Conservation (phyloP, 2,329 filamentous ascomycete genomes). For the Microcyclospora pomicola region DNA sequence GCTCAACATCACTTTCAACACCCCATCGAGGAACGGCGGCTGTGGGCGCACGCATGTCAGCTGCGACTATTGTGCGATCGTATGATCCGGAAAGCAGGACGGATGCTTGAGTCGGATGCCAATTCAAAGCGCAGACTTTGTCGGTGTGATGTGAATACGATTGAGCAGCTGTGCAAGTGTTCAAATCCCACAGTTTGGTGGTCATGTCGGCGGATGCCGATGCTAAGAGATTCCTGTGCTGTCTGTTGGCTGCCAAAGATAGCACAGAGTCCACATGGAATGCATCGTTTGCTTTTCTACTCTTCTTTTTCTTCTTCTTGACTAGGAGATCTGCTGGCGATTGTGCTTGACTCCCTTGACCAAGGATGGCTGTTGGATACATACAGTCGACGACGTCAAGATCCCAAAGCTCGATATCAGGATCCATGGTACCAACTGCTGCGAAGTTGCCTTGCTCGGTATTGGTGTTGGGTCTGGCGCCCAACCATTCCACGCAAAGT, state of each 20-base stretch:
- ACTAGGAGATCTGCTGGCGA: constrained; percentile 25
- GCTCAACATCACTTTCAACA: constrained; percentile 91
- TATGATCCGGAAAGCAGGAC: constrained; percentile 87
- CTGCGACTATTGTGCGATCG: constrained; percentile 84
- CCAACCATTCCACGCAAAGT: constrained; percentile 88
- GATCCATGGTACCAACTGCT: constrained; percentile 91
- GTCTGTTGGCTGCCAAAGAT: constrained; percentile 78
- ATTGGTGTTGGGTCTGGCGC: constrained; percentile 70
- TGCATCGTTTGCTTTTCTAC: constrained; percentile 72
- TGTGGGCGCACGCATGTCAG: constrained; percentile 88
- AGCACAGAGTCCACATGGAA: constrained; percentile 93
- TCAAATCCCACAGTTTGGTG: constrained; percentile 93
- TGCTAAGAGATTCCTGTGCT: constrained; percentile 86
- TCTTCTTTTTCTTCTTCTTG: constrained; percentile 86
- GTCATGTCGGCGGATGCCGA: constrained; percentile 95
- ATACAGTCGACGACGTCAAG: constrained; percentile 92
- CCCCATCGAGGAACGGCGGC: constrained; percentile 73
- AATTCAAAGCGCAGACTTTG: constrained; percentile 92
- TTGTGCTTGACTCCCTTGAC: constrained; percentile 37
- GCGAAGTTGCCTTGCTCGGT: constrained; percentile 74
- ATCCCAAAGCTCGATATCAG: constrained; percentile 98
- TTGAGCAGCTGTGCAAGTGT: constrained; percentile 83
- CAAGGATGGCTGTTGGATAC: constrained; percentile 94
- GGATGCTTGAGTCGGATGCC: constrained; percentile 79
- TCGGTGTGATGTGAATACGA: constrained; percentile 93